Evolutionary conservation across 73 alveolate genomes (phyloP), one percentile per base, ranked within the genome.

Genomic region (Tetrahymena borealis): DNA sequence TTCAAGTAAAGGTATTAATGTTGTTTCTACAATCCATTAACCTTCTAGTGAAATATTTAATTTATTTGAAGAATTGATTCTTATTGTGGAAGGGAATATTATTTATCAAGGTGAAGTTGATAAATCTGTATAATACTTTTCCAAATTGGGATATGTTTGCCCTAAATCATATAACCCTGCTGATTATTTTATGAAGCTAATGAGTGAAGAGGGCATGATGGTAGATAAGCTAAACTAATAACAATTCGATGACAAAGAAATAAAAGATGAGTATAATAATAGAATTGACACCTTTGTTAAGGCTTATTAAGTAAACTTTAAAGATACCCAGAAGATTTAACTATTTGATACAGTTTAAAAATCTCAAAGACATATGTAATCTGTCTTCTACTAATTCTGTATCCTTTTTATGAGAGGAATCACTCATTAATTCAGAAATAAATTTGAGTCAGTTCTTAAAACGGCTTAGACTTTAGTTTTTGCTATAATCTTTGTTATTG

Each of bases 1-100:
- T 32, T 91, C 98, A 33, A 40, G 36, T 20, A 35, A 39, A 15
- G 98, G 98, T 33, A 96, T 96, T 93, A 97, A 99, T 12, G 98
- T 97, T 13, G 93, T 97, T 39, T 78, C 98, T 28, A 97, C 99
- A 18, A 96, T 97, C 15, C 99, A 97, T 94, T 97, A 97, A 95
- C 99, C 99, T 5, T 94, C 97, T 78, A 93, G 97, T 16, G 97
- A 95, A 32, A 92, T 97, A 9, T 94, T 97, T 33, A 91, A 96
- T 39, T 33, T 92, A 60, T 97, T 97, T 93, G 98, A 97, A 90
- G 91, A 96, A 85, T 31, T 97, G 4, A 42, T 97, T 35, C 91
- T 97, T 16, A 96, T 97, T 91, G 93, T 95, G 37, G 95, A 96
- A 60, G 99, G 99, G 36, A 78, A 96, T 33, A 93, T 94, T 20